Conservation (phyloP, 345 rosid genomes). For the Eucalyptus regnans region DNA sequence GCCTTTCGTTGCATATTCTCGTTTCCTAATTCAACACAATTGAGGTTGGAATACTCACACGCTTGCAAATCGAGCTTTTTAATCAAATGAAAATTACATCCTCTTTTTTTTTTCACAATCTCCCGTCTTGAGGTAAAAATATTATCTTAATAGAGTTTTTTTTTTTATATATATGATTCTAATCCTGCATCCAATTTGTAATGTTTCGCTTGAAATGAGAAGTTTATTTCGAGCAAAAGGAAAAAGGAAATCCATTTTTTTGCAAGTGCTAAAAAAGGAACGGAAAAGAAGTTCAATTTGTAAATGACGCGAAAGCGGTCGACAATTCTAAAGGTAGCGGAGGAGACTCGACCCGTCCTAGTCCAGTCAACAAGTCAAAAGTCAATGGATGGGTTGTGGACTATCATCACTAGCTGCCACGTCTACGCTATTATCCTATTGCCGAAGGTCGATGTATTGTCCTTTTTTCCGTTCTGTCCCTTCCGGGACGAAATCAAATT, state of each 20-base stretch:
- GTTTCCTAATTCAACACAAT: not conserved
- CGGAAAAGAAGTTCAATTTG: not conserved
- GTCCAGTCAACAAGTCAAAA: not conserved
- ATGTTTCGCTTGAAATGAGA: not conserved
- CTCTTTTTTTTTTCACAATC: not conserved
- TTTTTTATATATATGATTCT: not conserved
- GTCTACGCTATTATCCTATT: not conserved
- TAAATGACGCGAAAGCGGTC: not conserved
- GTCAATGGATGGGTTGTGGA: not conserved
- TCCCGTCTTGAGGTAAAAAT: accelerated
- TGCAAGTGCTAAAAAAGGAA: not conserved
- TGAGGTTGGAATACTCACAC: accelerated
- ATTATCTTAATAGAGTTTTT: not conserved
- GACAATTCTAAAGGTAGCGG: not conserved
- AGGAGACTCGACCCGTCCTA: not conserved
- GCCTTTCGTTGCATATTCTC: not conserved
- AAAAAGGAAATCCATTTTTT: not conserved
- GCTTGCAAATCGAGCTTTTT: not conserved
- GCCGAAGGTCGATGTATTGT: too few relatives aligned
- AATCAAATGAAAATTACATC: not conserved
- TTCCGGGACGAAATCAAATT: not conserved
- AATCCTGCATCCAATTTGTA: not conserved
- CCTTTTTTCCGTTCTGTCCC: not conserved
- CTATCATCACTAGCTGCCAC: not conserved
- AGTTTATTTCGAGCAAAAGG: not conserved